Conservation (phyloP, 2,329 filamentous ascomycete species). For the Zasmidium citrigriseum region DNA sequence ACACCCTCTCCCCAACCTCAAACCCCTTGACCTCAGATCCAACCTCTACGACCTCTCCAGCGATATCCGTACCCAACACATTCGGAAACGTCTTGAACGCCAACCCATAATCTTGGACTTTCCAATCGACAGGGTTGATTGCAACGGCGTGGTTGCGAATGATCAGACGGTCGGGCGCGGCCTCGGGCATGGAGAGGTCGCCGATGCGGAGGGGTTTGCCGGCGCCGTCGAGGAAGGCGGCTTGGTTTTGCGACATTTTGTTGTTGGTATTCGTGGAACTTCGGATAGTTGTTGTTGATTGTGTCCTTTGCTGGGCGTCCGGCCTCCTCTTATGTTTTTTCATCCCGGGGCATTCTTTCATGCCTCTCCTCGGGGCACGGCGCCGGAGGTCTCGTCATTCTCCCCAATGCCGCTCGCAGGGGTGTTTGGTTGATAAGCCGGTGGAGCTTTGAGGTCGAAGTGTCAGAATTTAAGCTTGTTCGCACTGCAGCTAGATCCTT, state of each 20-base stretch:
- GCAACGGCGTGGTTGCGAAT: constrained; percentile 36
- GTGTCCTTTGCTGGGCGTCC: too few relatives aligned
- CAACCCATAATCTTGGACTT: constrained; percentile 30
- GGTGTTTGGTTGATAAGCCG: too few relatives aligned
- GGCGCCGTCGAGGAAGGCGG: constrained; percentile 18
- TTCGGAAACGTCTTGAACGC: constrained; percentile 34
- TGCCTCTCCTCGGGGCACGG: too few relatives aligned
- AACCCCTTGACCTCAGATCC: constrained; percentile 32
- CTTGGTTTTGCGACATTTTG: constrained; percentile 14
- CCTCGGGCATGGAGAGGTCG: constrained; percentile 25
- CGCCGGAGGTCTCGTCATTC: too few relatives aligned
- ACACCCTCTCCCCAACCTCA: constrained; percentile 36
- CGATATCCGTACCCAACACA: constrained; percentile 38
- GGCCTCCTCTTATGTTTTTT: too few relatives aligned
- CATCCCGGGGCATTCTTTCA: too few relatives aligned
- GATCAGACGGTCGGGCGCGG: constrained; percentile 33
- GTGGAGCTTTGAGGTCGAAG: too few relatives aligned
- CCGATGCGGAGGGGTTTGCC: constrained; percentile 20
- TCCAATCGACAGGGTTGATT: constrained; percentile 40
- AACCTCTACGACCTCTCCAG: constrained; percentile 37
- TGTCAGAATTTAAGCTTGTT: too few relatives aligned
- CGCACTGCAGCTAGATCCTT: too few relatives aligned
- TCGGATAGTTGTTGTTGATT: too few relatives aligned
- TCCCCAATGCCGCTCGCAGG: too few relatives aligned
- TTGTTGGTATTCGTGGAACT: too few relatives aligned